Percentiles rank a stretch among this genome's conserved stretches.
Evolutionary conservation across 805 yeast genomes (phyloP).

Genomic region (Lachancea waltii): DNA sequence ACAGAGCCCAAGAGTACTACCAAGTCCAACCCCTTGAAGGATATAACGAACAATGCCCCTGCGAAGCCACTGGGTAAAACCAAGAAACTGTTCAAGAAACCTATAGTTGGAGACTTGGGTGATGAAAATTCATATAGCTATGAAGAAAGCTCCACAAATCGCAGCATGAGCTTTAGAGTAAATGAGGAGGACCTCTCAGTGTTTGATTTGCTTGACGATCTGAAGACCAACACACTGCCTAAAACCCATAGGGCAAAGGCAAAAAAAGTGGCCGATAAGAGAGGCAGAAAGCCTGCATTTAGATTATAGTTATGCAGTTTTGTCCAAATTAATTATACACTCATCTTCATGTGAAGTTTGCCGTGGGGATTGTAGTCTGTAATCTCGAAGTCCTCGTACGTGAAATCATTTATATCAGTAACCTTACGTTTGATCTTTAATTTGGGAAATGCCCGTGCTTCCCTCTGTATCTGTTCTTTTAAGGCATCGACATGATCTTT

Average conservation of each 20-base stretch:
- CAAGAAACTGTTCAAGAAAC: slow-evolving; percentile 24
- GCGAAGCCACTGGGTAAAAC: slow-evolving; percentile 11
- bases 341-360: slow-evolving; percentile 92
- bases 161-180: slow-evolving; percentile 19
- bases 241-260: slow-evolving; percentile 23
- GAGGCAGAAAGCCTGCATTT: slow-evolving; percentile 5
- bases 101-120: slow-evolving; percentile 27
- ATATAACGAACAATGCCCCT: slow-evolving; percentile 18
- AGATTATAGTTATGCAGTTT: slow-evolving; percentile 1
- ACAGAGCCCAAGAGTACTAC: background rate
- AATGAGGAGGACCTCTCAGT: slow-evolving; percentile 34
- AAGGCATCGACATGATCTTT: slow-evolving; percentile 90
- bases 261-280: slow-evolving; percentile 9
- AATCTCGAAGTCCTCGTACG: slow-evolving; percentile 81
- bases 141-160: slow-evolving; percentile 11
- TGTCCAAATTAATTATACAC: slow-evolving; percentile 51
- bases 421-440: slow-evolving; percentile 64
- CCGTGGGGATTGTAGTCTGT: slow-evolving; percentile 73
- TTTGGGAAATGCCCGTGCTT: slow-evolving; percentile 76
- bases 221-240: slow-evolving; percentile 17
- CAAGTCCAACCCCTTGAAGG: slow-evolving; percentile 10
- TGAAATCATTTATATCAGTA: slow-evolving; percentile 75
- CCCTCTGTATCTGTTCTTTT: slow-evolving; percentile 67
- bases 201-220: slow-evolving; percentile 37
- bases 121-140: slow-evolving; percentile 16